Conservation (phyloP, 108 stramenopile species). For the Nitzschia sp. region DNA sequence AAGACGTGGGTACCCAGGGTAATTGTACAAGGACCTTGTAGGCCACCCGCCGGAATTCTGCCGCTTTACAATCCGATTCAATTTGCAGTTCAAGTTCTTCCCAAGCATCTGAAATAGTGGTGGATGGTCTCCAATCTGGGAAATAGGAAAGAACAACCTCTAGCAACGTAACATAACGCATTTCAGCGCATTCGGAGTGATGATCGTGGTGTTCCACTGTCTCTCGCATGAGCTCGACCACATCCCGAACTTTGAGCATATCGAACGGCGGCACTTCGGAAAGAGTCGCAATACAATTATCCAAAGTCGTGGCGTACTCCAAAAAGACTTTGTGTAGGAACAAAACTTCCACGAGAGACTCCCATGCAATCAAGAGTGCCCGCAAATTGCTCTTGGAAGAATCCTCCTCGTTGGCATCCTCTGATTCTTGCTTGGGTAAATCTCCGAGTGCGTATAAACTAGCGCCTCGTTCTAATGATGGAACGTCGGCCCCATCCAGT, state of each 20-base stretch:
- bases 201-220: constrained; percentile 26
- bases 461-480: neutral
- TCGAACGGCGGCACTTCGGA: neutral
- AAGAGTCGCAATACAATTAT: constrained; percentile 4
- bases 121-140: constrained; percentile 21
- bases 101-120: constrained; percentile 21
- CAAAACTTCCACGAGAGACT: constrained; percentile 7
- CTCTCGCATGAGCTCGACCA: constrained; percentile 34
- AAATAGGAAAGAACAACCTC: constrained; percentile 38
- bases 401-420: constrained; percentile 7
- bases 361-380: constrained; percentile 1
- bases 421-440: neutral
- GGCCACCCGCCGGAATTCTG: constrained; percentile 36
- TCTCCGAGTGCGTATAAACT: neutral
- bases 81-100: constrained; percentile 18
- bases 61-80: constrained; percentile 9
- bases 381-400: constrained; percentile 1
- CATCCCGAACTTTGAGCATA: constrained; percentile 2
- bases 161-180: constrained; percentile 39
- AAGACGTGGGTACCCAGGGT: constrained; percentile 30
- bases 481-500: constrained; percentile 5
- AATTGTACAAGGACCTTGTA: constrained; percentile 42
- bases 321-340: constrained; percentile 15
- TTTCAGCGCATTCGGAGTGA: constrained; percentile 29
- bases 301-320: constrained; percentile 6